Conservation (phyloP, 495 filamentous ascomycete genomes). For the Acidiella bohemica region DNA sequence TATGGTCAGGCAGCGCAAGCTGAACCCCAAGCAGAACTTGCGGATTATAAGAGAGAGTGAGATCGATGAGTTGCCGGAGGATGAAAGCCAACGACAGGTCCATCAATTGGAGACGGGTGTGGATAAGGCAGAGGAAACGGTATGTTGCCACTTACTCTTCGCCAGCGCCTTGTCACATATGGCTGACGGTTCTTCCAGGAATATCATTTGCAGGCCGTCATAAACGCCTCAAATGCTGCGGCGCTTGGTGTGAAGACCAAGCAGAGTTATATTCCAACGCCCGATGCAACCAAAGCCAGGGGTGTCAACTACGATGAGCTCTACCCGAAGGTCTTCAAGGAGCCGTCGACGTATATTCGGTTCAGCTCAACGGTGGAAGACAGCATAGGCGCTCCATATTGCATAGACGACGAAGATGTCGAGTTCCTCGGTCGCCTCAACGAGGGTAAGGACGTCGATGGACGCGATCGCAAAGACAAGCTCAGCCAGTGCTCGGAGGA, state of each 20-base stretch:
- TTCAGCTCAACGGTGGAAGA: conserved; percentile 98
- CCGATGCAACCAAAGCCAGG: conserved; percentile 55
- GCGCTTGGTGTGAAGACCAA: conserved; percentile 53
- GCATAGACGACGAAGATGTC: conserved; percentile 83
- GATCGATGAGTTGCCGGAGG: conserved; percentile 50
- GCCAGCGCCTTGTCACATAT: background rate
- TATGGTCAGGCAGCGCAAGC: conserved; percentile 64
- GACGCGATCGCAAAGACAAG: conserved; percentile 33
- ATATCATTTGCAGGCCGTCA: conserved; percentile 92
- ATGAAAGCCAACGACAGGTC: conserved; percentile 51
- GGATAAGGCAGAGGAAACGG: conserved; percentile 91
- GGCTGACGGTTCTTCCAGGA: conserved; percentile 46
- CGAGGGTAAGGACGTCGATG: conserved; percentile 36
- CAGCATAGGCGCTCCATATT: conserved; percentile 72
- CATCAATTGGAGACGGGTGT: conserved; percentile 90
- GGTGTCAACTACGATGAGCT: conserved; percentile 72
- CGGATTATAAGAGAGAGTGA: conserved; percentile 78
- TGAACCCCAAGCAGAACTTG: conserved; percentile 74
- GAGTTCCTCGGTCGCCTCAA: conserved; percentile 74
- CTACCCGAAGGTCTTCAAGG: conserved; percentile 63
- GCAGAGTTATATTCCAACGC: conserved; percentile 72
- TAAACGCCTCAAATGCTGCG: conserved; percentile 55
- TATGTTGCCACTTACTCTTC: conserved; percentile 39
- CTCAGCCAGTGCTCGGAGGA: conserved; percentile 62
- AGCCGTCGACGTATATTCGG: conserved; percentile 87